These are phyloP conservation scores for Xerocomellus chrysenteron DNA, from an alignment of 768 basidiomycete species.

Conservation along the genomic window DNA sequence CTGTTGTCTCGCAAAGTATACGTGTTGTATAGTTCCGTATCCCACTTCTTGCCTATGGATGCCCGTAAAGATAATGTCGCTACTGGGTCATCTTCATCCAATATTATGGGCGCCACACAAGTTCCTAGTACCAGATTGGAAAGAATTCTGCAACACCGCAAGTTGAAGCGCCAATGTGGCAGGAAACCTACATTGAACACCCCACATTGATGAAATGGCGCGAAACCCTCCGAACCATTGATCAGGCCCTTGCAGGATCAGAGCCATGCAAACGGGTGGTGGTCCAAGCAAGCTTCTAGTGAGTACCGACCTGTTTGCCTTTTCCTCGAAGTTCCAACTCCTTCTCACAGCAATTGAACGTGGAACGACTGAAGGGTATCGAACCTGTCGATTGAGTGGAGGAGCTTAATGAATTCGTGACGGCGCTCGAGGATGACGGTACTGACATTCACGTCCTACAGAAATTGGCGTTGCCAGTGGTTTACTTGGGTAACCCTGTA, in stretches of 20 bases:
- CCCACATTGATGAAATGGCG: too few species aligned
- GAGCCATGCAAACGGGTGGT: conserved; percentile 78
- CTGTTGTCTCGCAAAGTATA: too few species aligned
- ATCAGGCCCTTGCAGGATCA: conserved; percentile 67
- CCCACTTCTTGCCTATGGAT: too few species aligned
- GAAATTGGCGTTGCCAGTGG: conserved; percentile 59
- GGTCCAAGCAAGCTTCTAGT: conserved; percentile 76
- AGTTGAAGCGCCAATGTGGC: too few species aligned
- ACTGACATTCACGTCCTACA: conserved; percentile 58
- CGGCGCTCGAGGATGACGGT: conserved; percentile 50
- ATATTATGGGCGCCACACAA: too few species aligned
- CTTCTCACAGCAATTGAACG: conserved; percentile 39
- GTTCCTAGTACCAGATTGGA: too few species aligned
- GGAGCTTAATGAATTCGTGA: conserved; percentile 55
- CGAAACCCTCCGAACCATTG: conserved; percentile 51
- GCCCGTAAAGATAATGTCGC: too few species aligned
- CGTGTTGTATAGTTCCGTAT: too few species aligned
- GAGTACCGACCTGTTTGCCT: conserved; percentile 29
- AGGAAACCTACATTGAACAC: too few species aligned
- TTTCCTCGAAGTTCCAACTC: conserved; percentile 9
- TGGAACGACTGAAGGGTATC: conserved; percentile 40
- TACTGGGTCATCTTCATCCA: too few species aligned
- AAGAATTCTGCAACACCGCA: too few species aligned
- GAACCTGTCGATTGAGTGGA: conserved; percentile 41
- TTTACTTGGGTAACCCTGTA: conserved; percentile 61